Base-by-base conservation (phyloP, 1,284 basidiomycete genomes). In the Austroboletus novae-zelandiae region DNA sequence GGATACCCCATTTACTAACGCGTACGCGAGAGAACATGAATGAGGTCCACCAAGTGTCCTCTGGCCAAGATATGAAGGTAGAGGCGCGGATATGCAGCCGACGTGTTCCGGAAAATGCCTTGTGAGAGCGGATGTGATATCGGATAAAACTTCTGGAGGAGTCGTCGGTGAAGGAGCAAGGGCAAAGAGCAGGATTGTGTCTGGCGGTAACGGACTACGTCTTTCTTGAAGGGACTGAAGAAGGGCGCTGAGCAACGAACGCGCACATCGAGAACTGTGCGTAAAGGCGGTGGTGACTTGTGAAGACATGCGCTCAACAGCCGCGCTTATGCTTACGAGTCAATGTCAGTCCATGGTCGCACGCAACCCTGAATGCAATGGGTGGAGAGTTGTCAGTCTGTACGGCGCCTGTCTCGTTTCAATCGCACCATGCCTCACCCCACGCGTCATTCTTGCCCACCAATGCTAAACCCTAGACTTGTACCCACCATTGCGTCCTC, bases 51-150 rank as follows among this genome's bases (percentile, higher is more conserved):
- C 25, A 23, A 35, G 40, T n/a, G 45, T 23, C 29, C 50, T 54
- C 8, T 18, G 37, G 32, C 52, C 49, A 3, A 51, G 5, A 41
- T 40, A 43, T 18, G 45, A 58, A 17, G 71, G 71, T 20, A 76
- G 55, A 1, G 80, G 74, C 1, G 78, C 74, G 6, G 81, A 77
- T 20, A 88, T 73, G 58, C 84, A 86, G 8, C 86, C 85, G 17
- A 83, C 59, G 18, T 77, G 71, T n/a, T 70, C 57, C 2, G 65
- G 53, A 31, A 74, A 72, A 48, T 77, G 66, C 1, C 63, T 60
- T 9, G 71, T 74, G 10, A 87, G 62, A 1, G 62, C 57, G 5
- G 73, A 64, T 34, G 80, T 74, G 14, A 81, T 69, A 4, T 60
- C 58, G 23, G 75, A 72, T n/a, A 86, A 65, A n/a, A 53, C 37